These are phyloP conservation scores for Solanum medicagineum DNA, from an alignment of 257 asterid genomes.

Conservation along the genomic window DNA sequence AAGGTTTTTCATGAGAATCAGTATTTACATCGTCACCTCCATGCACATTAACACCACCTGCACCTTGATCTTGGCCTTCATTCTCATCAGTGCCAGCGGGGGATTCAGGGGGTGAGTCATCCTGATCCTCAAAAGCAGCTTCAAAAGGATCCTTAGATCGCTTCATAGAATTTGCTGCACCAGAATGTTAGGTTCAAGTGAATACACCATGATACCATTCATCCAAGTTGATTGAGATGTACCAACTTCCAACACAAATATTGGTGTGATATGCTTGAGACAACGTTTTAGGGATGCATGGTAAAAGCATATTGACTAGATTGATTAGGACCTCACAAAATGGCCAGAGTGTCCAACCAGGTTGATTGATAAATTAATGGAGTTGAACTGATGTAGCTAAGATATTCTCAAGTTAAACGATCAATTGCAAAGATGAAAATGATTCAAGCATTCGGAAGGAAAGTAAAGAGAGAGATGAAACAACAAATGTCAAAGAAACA, in stretches of 20 bases:
- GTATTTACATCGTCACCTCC: conserved; percentile 27
- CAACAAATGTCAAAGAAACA: neutral
- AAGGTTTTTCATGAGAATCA: conserved; percentile 24
- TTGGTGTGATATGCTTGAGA: neutral
- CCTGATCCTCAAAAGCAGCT: conserved; percentile 80
- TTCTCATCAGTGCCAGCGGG: conserved; percentile 59
- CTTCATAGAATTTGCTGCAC: conserved; percentile 33
- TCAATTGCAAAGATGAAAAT: neutral
- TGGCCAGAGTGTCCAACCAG: neutral
- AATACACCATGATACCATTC: neutral
- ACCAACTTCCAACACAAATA: neutral
- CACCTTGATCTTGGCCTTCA: conserved; percentile 42
- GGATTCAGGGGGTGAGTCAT: conserved; percentile 83
- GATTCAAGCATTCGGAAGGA: neutral
- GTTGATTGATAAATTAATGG: neutral
- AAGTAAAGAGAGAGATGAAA: neutral
- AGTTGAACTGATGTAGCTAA: neutral
- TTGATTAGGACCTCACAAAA: neutral
- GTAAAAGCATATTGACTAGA: neutral
- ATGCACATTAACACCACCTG: conserved; percentile 12
- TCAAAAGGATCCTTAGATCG: conserved; percentile 94
- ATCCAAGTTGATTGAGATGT: neutral
- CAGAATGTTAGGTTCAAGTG: neutral
- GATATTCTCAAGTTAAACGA: neutral
- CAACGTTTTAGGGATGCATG: neutral